These are phyloP conservation scores for Biscutella laevigata DNA, from an alignment of 441 rosid genomes.

Conservation along the genomic window DNA sequence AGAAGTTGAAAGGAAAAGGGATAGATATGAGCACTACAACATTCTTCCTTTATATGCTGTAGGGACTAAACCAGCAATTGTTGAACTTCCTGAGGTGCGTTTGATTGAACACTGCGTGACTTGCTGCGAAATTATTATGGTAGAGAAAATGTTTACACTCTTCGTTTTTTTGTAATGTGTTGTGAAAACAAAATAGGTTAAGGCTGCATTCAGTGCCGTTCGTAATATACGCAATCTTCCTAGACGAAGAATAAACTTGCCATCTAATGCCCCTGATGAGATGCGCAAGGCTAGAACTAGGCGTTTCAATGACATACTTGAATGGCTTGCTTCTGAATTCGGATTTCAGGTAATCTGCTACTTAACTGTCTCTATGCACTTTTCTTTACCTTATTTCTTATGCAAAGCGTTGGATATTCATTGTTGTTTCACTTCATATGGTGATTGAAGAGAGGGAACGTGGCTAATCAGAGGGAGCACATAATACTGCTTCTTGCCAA, in stretches of 20 bases:
- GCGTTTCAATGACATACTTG: slow-evolving; percentile 62
- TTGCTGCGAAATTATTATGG: background rate
- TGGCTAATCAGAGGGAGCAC: slow-evolving; percentile 98
- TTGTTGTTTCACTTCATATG: slow-evolving; percentile 19
- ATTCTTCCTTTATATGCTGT: slow-evolving; percentile 76
- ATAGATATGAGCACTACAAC: slow-evolving; percentile 60
- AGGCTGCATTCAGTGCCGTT: slow-evolving; percentile 68
- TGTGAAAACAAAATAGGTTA: slow-evolving; percentile 45
- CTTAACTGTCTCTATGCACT: background rate
- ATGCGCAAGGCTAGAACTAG: slow-evolving; percentile 38
- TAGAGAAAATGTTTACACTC: background rate
- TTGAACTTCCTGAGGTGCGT: slow-evolving; percentile 86
- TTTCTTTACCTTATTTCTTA: background rate
- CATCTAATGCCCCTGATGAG: slow-evolving; percentile 30
- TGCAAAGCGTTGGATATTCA: slow-evolving; percentile 13
- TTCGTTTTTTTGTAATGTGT: slow-evolving; percentile 7
- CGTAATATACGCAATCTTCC: slow-evolving; percentile 61
- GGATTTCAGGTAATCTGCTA: slow-evolving; percentile 77
- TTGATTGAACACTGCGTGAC: background rate
- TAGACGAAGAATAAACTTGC: slow-evolving; percentile 26
- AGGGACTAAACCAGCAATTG: slow-evolving; percentile 67
- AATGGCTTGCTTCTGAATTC: slow-evolving; percentile 83
- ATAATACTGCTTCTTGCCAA: slow-evolving; percentile 84
- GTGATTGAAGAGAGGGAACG: slow-evolving; percentile 80
- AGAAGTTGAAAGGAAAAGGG: slow-evolving; percentile 65